Conservation (phyloP, 768 basidiomycete genomes). For the Gymnopilus dilepis region DNA sequence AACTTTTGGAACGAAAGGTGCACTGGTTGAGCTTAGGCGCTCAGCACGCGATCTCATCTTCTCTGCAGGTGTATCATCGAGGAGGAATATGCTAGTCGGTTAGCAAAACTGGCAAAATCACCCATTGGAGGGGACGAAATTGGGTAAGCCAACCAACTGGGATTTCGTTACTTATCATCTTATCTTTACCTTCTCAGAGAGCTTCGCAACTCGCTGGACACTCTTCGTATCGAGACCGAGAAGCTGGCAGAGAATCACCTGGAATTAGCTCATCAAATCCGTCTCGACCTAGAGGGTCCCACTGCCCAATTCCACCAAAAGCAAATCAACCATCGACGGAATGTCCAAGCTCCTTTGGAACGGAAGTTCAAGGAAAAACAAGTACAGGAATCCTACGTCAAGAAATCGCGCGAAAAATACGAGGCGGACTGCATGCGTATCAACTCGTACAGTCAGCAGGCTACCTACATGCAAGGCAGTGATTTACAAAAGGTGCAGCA, state of each 20-base stretch:
- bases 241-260: slow-evolving; percentile 75
- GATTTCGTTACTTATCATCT: slow-evolving; percentile 5
- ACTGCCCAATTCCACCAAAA: slow-evolving; percentile 63
- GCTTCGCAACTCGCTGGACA: slow-evolving; percentile 79
- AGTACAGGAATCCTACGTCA: slow-evolving; percentile 82
- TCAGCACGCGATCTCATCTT: slow-evolving; percentile 15
- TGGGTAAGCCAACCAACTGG: slow-evolving; percentile 65
- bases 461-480: slow-evolving; percentile 81
- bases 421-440: slow-evolving; percentile 88
- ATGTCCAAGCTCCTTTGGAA: slow-evolving; percentile 76
- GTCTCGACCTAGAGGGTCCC: slow-evolving; percentile 70
- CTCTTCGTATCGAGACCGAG: slow-evolving; percentile 82
- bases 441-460: slow-evolving; percentile 89
- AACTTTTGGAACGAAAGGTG: slow-evolving; percentile 95
- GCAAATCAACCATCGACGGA: slow-evolving; percentile 72
- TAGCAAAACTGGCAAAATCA: slow-evolving; percentile 79
- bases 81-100: slow-evolving; percentile 88
- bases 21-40: slow-evolving; percentile 28
- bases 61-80: slow-evolving; percentile 78
- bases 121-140: slow-evolving; percentile 88
- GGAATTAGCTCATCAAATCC: slow-evolving; percentile 74
- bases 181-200: slow-evolving; percentile 54
- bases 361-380: slow-evolving; percentile 89
- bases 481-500: slow-evolving; percentile 86
- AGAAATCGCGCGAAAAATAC: slow-evolving; percentile 89